Base-by-base conservation (phyloP, 768 basidiomycete species). In the Amanita pallidorosea region DNA sequence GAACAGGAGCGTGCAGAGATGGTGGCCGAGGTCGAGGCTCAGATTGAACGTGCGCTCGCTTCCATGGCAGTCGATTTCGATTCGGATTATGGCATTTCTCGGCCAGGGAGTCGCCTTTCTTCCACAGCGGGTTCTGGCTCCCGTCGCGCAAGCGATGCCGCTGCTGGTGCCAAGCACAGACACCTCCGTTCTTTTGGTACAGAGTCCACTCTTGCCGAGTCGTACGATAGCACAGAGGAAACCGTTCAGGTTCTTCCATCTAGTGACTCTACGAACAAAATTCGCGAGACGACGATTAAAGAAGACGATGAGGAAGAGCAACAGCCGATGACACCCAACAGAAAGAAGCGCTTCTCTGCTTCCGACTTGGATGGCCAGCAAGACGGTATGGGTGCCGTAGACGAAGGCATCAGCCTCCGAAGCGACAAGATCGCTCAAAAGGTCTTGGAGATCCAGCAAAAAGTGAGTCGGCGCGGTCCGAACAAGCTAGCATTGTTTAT, bases 21-120 rank as follows among this genome's bases (percentile, higher is more conserved):
- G 89, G 83, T 92, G 37, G 88, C 87, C n/a, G 89, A 92, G 67
- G 88, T 92, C 20, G 89, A 92, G 61, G 86, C 85, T 23, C 89
- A 92, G 69, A 92, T 92, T 58, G 89, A 91, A 65, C 76, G 85
- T 51, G 89, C 90, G 0, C 72, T 92, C 45, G 83, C 79, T 23
- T 85, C 85, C 22, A 90, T 92, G 88, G 81, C 83, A 22, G 83
- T 89, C 53, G 85, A 83, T 56, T 72, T 85, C 48, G 81, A 79
- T 46, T 88, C 85, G 15, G 88, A 90, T 57, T 85, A 85, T 51
- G 74, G 74, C 38, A 77, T 76, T 55, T 85, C 85, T 34, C 77
- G 83, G 45, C 80, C 85, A 22, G 74, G 65, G 54, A 84, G 83
- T 55, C 83, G 84, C 44, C 61, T 81, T 57, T 88, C 86, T 8